These are phyloP conservation scores for Babesia ovis DNA, from an alignment of 169 alveolate species.

Conservation along the genomic window DNA sequence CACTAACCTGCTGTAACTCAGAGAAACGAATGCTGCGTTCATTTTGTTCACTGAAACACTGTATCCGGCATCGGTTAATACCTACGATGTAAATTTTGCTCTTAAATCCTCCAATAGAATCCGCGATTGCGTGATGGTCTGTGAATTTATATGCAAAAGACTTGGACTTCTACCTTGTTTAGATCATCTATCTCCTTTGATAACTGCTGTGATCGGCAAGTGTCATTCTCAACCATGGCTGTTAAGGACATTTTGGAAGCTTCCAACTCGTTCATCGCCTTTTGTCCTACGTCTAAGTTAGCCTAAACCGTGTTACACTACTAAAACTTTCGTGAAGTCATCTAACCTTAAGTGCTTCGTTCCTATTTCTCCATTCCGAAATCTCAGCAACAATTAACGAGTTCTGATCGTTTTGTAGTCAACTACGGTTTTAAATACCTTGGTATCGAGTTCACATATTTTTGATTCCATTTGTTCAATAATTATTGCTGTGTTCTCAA, in stretches of 20 bases:
- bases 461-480: background rate
- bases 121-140: conserved; percentile 32
- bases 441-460: background rate
- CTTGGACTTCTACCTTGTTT: background rate
- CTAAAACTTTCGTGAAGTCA: background rate
- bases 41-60: conserved; percentile 1
- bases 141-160: background rate
- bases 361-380: background rate
- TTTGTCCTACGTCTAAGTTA: background rate
- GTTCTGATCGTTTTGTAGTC: too few species aligned
- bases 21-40: conserved; percentile 14
- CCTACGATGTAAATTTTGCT: conserved; percentile 2
- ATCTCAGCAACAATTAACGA: background rate
- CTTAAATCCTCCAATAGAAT: conserved; percentile 11
- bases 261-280: background rate
- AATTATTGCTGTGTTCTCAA: background rate
- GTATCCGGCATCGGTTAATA: background rate
- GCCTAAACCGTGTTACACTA: background rate
- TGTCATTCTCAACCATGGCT: background rate
- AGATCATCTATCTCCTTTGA: conserved; percentile 14
- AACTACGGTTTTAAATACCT: too few species aligned
- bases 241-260: conserved; percentile 8
- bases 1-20: conserved; percentile 15
- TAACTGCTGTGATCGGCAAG: background rate
- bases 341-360: conserved; percentile 11